Base-by-base conservation (phyloP, 2,329 filamentous ascomycete species). In the Colletotrichum orchidophilum region DNA sequence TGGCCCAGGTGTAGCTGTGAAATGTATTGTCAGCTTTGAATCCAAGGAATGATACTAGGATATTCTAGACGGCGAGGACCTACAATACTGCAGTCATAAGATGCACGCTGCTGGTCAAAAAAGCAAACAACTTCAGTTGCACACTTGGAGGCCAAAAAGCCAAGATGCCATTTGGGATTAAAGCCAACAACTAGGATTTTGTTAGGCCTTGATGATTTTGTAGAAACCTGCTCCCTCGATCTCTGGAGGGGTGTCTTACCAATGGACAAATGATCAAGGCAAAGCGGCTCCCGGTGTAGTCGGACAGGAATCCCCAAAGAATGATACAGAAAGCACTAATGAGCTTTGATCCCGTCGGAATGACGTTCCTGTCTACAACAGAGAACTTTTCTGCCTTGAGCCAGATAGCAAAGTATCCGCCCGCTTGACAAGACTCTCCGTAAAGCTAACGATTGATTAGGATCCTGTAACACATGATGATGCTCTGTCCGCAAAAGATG, bases 361-460 rank as follows among this genome's bases (percentile, higher is more conserved):
- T 77, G 9, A 77, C 29, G 13, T 76, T 77, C 3, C 73, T 54
- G 42, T 75, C 66, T 8, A 73, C 70, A 5, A 77, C 76, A 0
- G 76, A 77, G 65, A 75, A 77, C 13, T 74, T 67, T 49, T 75
- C 74, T 1, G 73, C 68, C 64, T 75, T 76, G 58, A 77, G 73
- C 75, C 75, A 77, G 55, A 77, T 76, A 33, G 70, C 75, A 58
- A 77, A 77, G 53, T 69, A 69, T 3, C 66, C 61, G 13, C 53
- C 53, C 2, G 66, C 42, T 46, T 69, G 60, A 33, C 66, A 69
- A n/a, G 66, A 69, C 31, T 39, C 52, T 3, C 66, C 66, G 21
- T 69, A 69, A 15, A 69, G 61, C 66, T 69, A 46, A 26, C 27
- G 6, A 8, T 18, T 27, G n/a, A 24, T 62, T 27, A 70, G 62